Percentiles rank a stretch among this genome's conserved stretches.
phyloP scores from a whole-genome alignment of 2,329 filamentous ascomycete species.

The Aureobasidium namibiae region DNA sequence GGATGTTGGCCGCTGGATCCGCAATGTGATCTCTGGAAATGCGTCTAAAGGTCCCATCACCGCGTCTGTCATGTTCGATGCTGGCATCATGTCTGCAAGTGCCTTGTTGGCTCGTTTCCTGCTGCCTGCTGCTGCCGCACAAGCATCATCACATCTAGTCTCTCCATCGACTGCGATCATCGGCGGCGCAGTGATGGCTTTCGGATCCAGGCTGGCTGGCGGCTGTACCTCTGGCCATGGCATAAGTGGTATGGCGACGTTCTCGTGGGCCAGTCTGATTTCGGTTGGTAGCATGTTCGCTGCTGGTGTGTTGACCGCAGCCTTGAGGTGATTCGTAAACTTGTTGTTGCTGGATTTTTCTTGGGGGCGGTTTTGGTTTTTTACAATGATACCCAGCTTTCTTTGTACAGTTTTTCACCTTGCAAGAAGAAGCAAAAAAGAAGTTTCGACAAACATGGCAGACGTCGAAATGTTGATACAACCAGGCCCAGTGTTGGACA shows the following conservation, averaged over 20 bases:
- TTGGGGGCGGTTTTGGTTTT: background rate
- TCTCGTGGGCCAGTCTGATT: conserved; percentile 54
- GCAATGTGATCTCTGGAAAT: conserved; percentile 26
- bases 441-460: background rate
- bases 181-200: conserved; percentile 50
- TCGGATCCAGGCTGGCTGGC: conserved; percentile 55
- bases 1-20: conserved; percentile 50
- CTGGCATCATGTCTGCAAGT: conserved; percentile 44
- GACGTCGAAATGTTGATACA: background rate
- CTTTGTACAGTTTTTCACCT: background rate
- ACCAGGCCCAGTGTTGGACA: background rate
- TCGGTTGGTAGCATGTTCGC: conserved; percentile 53
- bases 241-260: conserved; percentile 56
- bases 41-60: conserved; percentile 26
- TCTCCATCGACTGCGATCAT: conserved; percentile 31
- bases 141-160: background rate
- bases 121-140: conserved; percentile 9
- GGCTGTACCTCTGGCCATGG: conserved; percentile 64
- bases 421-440: background rate
- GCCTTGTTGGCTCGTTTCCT: conserved; percentile 25
- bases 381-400: background rate
- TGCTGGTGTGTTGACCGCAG: conserved; percentile 32
- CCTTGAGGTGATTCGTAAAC: background rate
- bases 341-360: background rate
- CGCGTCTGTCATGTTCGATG: conserved; percentile 44